Base-by-base conservation (phyloP, 352 stramenopile genomes). In the Phytophthora chlamydospora region DNA sequence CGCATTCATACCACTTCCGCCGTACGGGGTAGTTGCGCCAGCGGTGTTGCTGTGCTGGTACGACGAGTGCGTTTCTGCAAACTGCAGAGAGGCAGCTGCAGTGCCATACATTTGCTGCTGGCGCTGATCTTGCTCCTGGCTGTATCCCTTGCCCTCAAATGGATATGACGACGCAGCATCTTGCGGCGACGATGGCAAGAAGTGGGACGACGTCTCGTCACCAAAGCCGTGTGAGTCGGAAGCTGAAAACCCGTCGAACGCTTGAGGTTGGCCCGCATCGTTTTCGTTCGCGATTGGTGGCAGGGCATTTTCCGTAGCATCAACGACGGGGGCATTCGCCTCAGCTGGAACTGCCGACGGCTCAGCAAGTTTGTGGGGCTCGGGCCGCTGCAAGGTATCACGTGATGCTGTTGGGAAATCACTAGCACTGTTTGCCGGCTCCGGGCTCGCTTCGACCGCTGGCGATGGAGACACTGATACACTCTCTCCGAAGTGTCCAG, bases 151-250 rank as follows among this genome's bases (percentile, higher is more conserved):
- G 16, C 62, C 46, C 16, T 59, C 41, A 14, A 58, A 63, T 45
- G 63, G 58, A 61, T 36, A 48, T 34, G 63, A 38, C 14, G 38
- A 56, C 47, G 49, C 58, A 52, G 48, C 35, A 17, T 61, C 33
- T 48, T 19, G 49, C 43, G 27, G 29, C 19, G 63, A 33, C n/a
- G 66, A 73, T 3, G 73, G 73, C 54, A 83, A 85, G 43, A 82
- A 79, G 27, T 75, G 57, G 6, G 75, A 75, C 12, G 73, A 63
- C 6, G 35, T 17, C 11, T 55, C 40, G 27, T 24, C 35, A 10
- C 35, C 44, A 67, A 63, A 58, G 10, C 17, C 55, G 46, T 64
- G 44, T 31, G 64, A 43, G 6, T 40, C 9, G 16, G 64, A 74
- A 21, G 53, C 52, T 33, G 48, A 47, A 67, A 79, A 75, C 6